Conservation (phyloP, 768 basidiomycete genomes). For the Auricularia sp. region DNA sequence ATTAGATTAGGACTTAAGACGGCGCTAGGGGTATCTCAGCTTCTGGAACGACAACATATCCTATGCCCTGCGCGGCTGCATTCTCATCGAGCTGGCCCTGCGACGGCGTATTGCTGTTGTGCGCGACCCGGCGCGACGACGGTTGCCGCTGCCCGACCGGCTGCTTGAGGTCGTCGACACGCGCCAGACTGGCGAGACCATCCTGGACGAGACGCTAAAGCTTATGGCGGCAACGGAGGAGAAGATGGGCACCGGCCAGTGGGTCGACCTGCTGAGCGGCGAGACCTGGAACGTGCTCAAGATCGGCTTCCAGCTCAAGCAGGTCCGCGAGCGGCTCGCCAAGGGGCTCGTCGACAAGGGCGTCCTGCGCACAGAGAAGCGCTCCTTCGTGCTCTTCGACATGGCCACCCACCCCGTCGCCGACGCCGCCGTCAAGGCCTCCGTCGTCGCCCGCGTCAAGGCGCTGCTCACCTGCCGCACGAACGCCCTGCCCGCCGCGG, state of each 20-base stretch:
- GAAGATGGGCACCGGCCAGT: slow-evolving; percentile 74
- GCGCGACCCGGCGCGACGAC: slow-evolving; percentile 66
- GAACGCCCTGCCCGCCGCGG: slow-evolving; percentile 62
- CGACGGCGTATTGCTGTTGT: slow-evolving; percentile 87
- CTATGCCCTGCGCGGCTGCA: slow-evolving; percentile 96
- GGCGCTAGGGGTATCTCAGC: slow-evolving; percentile 69
- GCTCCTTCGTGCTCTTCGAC: slow-evolving; percentile 97
- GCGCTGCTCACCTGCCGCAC: slow-evolving; percentile 76
- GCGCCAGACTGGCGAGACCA: not conserved
- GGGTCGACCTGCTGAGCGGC: slow-evolving; percentile 92
- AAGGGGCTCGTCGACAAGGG: slow-evolving; percentile 98
- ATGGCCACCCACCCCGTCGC: slow-evolving; percentile 99
- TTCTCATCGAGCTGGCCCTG: slow-evolving; percentile 91
- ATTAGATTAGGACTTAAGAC: no score
- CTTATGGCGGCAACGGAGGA: slow-evolving; percentile 86
- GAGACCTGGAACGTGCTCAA: slow-evolving; percentile 99
- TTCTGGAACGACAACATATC: slow-evolving; percentile 99
- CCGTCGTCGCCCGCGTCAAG: slow-evolving; percentile 65
- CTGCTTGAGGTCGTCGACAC: slow-evolving; percentile 88
- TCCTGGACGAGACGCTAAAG: slow-evolving; percentile 57
- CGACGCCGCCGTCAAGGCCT: slow-evolving; percentile 83
- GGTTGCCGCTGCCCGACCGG: slow-evolving; percentile 69
- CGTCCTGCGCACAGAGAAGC: slow-evolving; percentile 95
- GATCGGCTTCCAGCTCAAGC: slow-evolving; percentile 97
- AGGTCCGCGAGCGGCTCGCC: slow-evolving; percentile 93